Evolutionary conservation across 805 yeast genomes (phyloP).

Genomic region (Starmerella sp.): DNA sequence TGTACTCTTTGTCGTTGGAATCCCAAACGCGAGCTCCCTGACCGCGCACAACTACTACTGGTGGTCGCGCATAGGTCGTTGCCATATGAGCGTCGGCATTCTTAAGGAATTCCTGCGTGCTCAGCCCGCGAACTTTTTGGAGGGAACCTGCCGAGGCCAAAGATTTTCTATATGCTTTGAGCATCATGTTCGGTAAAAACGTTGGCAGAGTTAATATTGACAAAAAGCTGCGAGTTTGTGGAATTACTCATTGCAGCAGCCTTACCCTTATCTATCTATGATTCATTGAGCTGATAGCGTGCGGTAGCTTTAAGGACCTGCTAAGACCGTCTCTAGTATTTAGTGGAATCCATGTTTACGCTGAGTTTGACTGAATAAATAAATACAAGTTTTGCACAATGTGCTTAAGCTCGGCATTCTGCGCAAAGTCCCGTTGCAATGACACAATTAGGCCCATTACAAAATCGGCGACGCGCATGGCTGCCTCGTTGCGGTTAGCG

Average conservation of each 20-base stretch:
- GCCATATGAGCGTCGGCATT: constrained; percentile 23
- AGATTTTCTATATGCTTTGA: background rate
- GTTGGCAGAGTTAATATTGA: background rate
- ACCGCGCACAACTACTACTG: constrained; percentile 67
- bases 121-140: background rate
- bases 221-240: background rate
- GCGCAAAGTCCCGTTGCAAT: constrained; percentile 12
- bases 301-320: no score
- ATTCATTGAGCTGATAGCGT: background rate
- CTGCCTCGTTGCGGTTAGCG: background rate
- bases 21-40: constrained; percentile 75
- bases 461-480: constrained; percentile 14
- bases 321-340: no score
- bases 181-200: background rate
- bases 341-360: background rate
- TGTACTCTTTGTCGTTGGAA: constrained; percentile 56
- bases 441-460: constrained; percentile 12
- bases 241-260: constrained; percentile 6
- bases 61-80: constrained; percentile 33
- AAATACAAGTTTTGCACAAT: constrained; percentile 15
- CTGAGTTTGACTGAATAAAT: background rate
- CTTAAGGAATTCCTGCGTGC: background rate
- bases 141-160: background rate
- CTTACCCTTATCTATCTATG: background rate
- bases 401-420: constrained; percentile 11